Percentiles rank a stretch among this genome's conserved stretches.
phyloP scores from a whole-genome alignment of 805 yeast species.

The Scheffersomyces lignosus region DNA sequence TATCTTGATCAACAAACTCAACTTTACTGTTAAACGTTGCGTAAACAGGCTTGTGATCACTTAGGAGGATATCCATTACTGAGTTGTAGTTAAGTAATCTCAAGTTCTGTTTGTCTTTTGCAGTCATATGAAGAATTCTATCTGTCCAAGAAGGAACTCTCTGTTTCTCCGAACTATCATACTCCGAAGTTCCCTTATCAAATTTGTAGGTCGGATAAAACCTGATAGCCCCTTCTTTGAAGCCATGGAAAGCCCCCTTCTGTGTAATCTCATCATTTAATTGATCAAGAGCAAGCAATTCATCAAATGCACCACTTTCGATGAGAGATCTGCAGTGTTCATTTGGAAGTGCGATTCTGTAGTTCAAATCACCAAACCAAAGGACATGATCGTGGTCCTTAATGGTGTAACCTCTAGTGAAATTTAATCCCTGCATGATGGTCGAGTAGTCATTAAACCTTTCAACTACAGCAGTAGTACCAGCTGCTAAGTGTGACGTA shows the following conservation, averaged over 20 bases:
- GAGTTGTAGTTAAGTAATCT: constrained; percentile 69
- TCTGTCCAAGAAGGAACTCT: constrained; percentile 99
- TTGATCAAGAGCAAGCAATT: constrained; percentile 74
- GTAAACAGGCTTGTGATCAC: constrained; percentile 94
- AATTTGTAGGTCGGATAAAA: constrained; percentile 94
- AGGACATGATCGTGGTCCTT: constrained; percentile 80
- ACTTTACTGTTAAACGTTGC: constrained; percentile 72
- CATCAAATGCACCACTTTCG: constrained; percentile 44
- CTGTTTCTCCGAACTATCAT: constrained; percentile 89
- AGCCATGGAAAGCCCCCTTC: constrained; percentile 15
- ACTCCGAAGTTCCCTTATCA: constrained; percentile 77
- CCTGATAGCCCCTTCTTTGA: constrained; percentile 73
- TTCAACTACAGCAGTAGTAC: constrained; percentile 76
- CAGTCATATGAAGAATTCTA: constrained; percentile 66
- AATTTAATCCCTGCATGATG: constrained; percentile 71
- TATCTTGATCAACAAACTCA: constrained; percentile 56
- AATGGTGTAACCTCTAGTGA: constrained; percentile 70
- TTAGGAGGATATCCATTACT: constrained; percentile 56
- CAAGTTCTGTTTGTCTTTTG: constrained; percentile 32
- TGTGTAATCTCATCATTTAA: constrained; percentile 64
- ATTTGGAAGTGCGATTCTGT: constrained; percentile 70
- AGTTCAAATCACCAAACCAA: constrained; percentile 95
- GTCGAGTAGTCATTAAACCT: constrained; percentile 82
- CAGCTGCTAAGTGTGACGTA: constrained; percentile 94
- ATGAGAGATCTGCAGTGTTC: constrained; percentile 63